Conservation (phyloP, 805 yeast species). For the Cyberlindnera americana region DNA sequence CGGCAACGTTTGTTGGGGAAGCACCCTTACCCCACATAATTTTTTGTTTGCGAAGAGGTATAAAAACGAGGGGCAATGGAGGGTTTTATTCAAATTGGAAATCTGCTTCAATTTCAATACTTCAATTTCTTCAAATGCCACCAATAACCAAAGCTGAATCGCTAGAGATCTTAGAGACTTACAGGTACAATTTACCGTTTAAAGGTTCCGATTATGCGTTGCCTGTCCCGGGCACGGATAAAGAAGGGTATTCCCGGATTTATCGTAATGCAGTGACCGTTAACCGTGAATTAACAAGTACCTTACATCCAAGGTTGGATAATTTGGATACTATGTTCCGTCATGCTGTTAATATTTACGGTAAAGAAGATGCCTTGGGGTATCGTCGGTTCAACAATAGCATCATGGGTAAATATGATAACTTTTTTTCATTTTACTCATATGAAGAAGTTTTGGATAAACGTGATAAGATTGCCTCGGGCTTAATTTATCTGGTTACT, state of each 20-base stretch:
- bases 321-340: slow-evolving; percentile 15
- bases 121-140: too few species aligned
- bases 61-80: too few species aligned
- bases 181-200: slow-evolving; percentile 8
- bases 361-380: slow-evolving; percentile 35
- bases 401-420: slow-evolving; percentile 35
- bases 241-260: slow-evolving; percentile 9
- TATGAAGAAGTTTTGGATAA: slow-evolving; percentile 39
- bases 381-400: slow-evolving; percentile 25
- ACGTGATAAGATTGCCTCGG: slow-evolving; percentile 49
- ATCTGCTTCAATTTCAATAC: too few species aligned
- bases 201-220: slow-evolving; percentile 1
- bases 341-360: slow-evolving; percentile 19
- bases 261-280: slow-evolving; percentile 8
- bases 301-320: slow-evolving; percentile 10
- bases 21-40: background rate
- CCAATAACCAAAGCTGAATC: slow-evolving; percentile 9
- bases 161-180: slow-evolving; percentile 12
- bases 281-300: background rate
- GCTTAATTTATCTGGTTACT: slow-evolving; percentile 36
- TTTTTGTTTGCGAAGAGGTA: too few species aligned
- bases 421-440: slow-evolving; percentile 39
- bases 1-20: too few species aligned
- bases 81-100: too few species aligned
- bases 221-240: slow-evolving; percentile 8